Base-by-base conservation (phyloP, 306 rosid genomes). In the Quercus suber region DNA sequence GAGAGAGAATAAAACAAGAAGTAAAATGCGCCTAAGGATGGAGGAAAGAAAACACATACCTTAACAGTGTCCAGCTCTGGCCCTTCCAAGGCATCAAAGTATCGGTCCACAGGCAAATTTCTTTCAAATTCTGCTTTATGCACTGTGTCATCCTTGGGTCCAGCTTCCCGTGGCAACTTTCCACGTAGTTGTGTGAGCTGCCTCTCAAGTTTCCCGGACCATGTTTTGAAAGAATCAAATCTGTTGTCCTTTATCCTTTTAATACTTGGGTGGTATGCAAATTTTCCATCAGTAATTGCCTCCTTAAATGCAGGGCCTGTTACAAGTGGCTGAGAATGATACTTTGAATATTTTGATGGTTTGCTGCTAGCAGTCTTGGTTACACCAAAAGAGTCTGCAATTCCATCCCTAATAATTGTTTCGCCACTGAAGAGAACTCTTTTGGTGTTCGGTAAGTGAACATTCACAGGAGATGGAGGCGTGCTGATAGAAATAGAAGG, bases 221-320 rank as follows among this genome's bases (percentile, higher is more conserved):
- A 90, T 64, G 98, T 94, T 80, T 92, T 94, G 57, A 94, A 94
- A 59, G 93, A 84, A 76, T 94, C 94, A 82, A 79, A 92, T 76
- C 94, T 86, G 69, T 77, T 89, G 74, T 92, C 94, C 75, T 79
- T 81, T 28, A 82, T 79, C 78, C 79, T 81, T 61, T 43, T 73
- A 65, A 80, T 77, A 65, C 78, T 83, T 10, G 89, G 90, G 73
- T 78, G 83, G 59, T 57, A 43, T 13, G 83, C 37, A 56, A 41
- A 41, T 28, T 78, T 75, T 31, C 8, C 69, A 51, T 20, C 53
- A 69, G 18, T 71, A 33, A 0, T n/a, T 61, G 65, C 84, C 5
- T 77, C 79, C 64, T 69, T 84, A 41, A 25, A 31, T 3, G 76
- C 78, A 67, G 69, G 49, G 11, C 56, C 78, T 35, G 74, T 86